phyloP scores from a whole-genome alignment of 2,329 filamentous ascomycete genomes.

The Massarina eburnea region DNA sequence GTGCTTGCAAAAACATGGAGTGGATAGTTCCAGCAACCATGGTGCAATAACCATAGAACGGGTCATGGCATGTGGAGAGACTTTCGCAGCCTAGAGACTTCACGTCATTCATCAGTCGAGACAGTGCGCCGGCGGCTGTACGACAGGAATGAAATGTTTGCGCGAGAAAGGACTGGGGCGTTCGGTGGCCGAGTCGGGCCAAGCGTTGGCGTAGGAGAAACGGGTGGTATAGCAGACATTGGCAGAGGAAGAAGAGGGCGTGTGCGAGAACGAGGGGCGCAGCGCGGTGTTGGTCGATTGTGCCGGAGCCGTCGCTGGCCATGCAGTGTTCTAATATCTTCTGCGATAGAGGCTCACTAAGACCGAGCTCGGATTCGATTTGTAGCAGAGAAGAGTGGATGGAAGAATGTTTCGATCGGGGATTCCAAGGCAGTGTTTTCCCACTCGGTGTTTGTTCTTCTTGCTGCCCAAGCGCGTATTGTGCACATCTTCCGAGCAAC shows the following conservation, averaged over 20 bases:
- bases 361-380: not conserved
- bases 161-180: not conserved
- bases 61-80: too few relatives aligned
- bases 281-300: not conserved
- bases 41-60: too few relatives aligned
- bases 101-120: too few relatives aligned
- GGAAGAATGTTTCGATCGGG: not conserved
- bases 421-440: not conserved
- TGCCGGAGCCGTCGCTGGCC: not conserved
- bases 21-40: too few relatives aligned
- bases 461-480: not conserved
- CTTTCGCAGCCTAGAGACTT: too few relatives aligned
- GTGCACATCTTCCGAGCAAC: not conserved
- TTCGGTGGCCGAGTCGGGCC: not conserved
- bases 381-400: constrained; percentile 1
- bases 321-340: not conserved
- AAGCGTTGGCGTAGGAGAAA: not conserved
- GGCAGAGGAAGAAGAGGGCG: not conserved
- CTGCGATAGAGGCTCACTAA: not conserved
- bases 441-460: not conserved
- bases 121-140: too few relatives aligned
- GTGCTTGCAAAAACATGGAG: too few relatives aligned
- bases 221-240: not conserved
- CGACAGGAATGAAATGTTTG: not conserved
- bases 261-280: not conserved